Percentiles rank a stretch among this genome's conserved stretches.
Conservation (phyloP, 352 stramenopile genomes). For the Phytopythium kandeliae region DNA sequence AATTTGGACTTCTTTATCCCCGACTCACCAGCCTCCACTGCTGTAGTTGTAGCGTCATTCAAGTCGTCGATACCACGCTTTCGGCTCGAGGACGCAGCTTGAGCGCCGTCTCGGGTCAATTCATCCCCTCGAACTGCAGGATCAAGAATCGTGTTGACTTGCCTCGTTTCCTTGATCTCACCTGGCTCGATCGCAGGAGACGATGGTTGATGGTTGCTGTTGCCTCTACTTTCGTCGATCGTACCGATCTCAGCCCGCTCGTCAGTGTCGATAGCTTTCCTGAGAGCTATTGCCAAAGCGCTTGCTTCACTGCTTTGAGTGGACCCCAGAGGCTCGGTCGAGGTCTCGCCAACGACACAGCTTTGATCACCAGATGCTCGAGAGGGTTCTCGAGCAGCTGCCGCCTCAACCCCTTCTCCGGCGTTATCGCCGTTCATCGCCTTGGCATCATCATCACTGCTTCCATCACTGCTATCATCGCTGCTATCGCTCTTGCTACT, state of each 20-base stretch:
- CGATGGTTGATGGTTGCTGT: not conserved
- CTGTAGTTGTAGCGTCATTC: no score
- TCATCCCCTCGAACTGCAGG: no score
- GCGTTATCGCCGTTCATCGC: constrained; percentile 6
- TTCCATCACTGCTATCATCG: constrained; percentile 27
- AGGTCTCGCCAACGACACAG: not conserved
- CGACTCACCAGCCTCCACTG: not conserved
- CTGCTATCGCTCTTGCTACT: constrained; percentile 20
- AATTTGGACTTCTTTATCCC: constrained; percentile 4
- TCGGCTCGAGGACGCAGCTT: not conserved
- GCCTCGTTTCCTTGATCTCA: not conserved
- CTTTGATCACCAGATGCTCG: not conserved
- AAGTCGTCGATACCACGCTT: constrained; percentile 1
- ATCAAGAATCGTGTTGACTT: not conserved
- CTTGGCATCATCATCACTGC: constrained; percentile 17
- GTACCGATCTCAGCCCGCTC: not conserved
- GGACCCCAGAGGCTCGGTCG: not conserved
- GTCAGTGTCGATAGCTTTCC: not conserved
- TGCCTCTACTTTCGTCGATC: not conserved
- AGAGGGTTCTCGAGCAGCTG: not conserved
- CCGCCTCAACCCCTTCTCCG: not conserved
- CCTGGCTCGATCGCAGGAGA: not conserved
- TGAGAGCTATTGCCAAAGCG: not conserved
- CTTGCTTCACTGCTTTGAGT: not conserved
- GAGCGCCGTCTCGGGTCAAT: not conserved